Evolutionary conservation across 2,329 filamentous ascomycete species (phyloP), one percentile per base, ranked within the genome.

Genomic region (Colletotrichum lupini): DNA sequence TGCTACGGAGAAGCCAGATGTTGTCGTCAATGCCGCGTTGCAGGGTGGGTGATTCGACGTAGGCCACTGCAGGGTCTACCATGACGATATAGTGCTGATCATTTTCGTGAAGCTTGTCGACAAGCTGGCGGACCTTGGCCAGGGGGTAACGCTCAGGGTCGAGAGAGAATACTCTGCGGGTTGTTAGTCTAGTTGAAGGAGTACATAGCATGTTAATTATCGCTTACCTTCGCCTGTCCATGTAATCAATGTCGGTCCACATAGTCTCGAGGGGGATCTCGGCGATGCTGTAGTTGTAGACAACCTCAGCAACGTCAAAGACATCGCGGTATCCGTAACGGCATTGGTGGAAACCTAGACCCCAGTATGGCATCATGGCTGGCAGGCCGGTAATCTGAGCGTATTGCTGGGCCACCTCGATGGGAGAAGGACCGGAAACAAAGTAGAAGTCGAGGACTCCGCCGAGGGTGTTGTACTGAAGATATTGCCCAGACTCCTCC

Each of bases 391-490:
- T 85, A 37, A 92, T 81, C 71, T 89, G 85, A 1, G 89, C 83
- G 75, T 92, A 92, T 77, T 92, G 90, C 76, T 84, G 83, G 12
- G 89, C 84, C 0, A 92, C 89, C 12, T 90, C 87, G 52, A 89
- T 82, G 0, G 91, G 89, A 0, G 83, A 86, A 0, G 90, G 88
- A 0, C 91, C 91, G 9, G 89, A 85, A 11, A 92, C 77, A 77
- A 93, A 92, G 78, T 92, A 92, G 64, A 93, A 89, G 80, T 96
- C 94, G 2, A 97, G 79, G 24, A 95, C 88, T 11, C 94, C 94
- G 7, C 94, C 94, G 0, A 96, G 86, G 1, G 90, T 90, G 80
- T 95, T 94, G 83, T 95, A 97, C 81, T 95, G 93, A 5, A 97
- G 87, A 71, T 92, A 94, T 79, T 95, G 91, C 7, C 88, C 86